Evolutionary conservation across 805 yeast species (phyloP), one percentile per base, ranked within the genome.

Genomic region (Scheffersomyces lignosus): DNA sequence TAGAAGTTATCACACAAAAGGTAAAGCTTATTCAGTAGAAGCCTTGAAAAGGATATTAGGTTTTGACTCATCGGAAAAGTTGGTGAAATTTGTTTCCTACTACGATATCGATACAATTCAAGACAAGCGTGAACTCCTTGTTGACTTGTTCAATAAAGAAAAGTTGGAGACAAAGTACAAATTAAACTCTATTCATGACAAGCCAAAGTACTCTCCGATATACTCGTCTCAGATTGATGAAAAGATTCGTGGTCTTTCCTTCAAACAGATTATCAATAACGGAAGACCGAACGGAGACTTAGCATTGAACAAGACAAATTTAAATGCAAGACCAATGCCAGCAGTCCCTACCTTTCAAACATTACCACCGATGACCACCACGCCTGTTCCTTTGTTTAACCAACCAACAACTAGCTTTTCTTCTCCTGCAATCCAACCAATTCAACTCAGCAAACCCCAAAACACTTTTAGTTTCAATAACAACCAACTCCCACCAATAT

Each of bases 1-100:
- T 3, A 67, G 77, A 40, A 66, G 89, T 0, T 73, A 78, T 40
- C 95, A 90, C 51, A 72, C 81, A 2, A 82, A 79, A 39, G 81
- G 87, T 2, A 83, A 78, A 48, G 83, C 88, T 1, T 77, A 82
- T 42, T 69, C 80, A 3, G 70, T 78, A 0, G 49, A 52, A 1
- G 56, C 73, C 7, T 57, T 90, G 12, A 56, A 62, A 14, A 56
- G 62, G 1, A 56, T 78, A 44, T 67, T 93, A 15, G 84, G 88
- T 0, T 91, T 86, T 56, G 89, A 87, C 49, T 58, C 73, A n/a
- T 49, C 60, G 0, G 73, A 71, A 0, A 79, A 81, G 34, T 51
- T 86, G 10, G 37, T 62, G 3, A 66, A 62, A 22, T 86, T 87
- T 49, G 81, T 87, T 31, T 58, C 70, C 1, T 75, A 85, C 49